These are phyloP conservation scores for Rhynchosporium secalis DNA, from an alignment of 2,329 filamentous ascomycete genomes.

Conservation along the genomic window DNA sequence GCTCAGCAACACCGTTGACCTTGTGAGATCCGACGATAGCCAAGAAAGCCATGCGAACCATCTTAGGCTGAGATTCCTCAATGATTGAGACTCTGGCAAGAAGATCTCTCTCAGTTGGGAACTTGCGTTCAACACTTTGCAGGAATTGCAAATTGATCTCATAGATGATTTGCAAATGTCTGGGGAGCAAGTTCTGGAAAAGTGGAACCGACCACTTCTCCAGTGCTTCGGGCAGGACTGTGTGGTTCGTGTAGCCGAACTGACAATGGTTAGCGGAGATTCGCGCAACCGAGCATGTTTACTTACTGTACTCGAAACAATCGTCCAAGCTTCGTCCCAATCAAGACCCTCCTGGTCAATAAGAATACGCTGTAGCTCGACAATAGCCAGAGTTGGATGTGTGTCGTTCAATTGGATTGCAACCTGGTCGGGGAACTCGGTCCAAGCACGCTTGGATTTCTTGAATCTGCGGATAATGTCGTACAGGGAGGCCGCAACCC, in stretches of 20 bases:
- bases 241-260: slow-evolving; percentile 99
- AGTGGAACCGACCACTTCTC: slow-evolving; percentile 98
- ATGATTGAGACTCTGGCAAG: slow-evolving; percentile 91
- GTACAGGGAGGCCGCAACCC: slow-evolving; percentile 94
- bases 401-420: slow-evolving; percentile 99
- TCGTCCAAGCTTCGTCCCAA: slow-evolving; percentile 90
- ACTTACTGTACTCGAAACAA: slow-evolving; percentile 67
- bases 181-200: slow-evolving; percentile 86
- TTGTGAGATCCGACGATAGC: slow-evolving; percentile 98
- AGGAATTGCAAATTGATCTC: slow-evolving; percentile 97
- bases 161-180: slow-evolving; percentile 96
- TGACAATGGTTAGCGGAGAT: slow-evolving; percentile 22
- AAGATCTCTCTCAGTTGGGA: slow-evolving; percentile 86
- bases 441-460: slow-evolving; percentile 90
- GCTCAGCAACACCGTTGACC: slow-evolving; percentile 95
- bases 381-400: slow-evolving; percentile 92
- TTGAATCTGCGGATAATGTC: slow-evolving; percentile 98
- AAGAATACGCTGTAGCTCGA: slow-evolving; percentile 91
- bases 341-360: slow-evolving; percentile 86
- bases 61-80: slow-evolving; percentile 94
- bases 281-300: neutral
- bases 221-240: slow-evolving; percentile 90
- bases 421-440: slow-evolving; percentile 88
- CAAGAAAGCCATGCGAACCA: slow-evolving; percentile 95
- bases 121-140: slow-evolving; percentile 83